These are phyloP conservation scores for Paragyromitra xinjiangensis DNA, from an alignment of 495 filamentous ascomycete species.

Conservation along the genomic window DNA sequence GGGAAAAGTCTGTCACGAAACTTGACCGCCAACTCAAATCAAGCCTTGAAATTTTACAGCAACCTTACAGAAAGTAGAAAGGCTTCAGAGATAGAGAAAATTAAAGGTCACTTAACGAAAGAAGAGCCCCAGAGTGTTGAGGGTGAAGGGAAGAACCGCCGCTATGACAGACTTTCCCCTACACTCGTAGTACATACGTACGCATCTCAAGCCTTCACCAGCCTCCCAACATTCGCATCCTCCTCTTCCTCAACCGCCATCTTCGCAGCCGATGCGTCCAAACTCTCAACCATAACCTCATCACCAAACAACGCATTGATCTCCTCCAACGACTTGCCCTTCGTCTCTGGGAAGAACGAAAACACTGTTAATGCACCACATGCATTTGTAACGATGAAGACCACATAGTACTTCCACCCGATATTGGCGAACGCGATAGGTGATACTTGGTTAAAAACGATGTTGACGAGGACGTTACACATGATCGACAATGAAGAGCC, in stretches of 20 bases:
- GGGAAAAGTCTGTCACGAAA: no score
- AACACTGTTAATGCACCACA: constrained; percentile 67
- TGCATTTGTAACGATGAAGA: constrained; percentile 66
- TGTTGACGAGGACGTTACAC: constrained; percentile 59
- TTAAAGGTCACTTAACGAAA: no score
- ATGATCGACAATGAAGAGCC: constrained; percentile 61
- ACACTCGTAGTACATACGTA: no score
- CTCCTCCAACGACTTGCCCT: constrained; percentile 66
- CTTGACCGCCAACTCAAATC: no score
- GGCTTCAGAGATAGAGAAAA: no score
- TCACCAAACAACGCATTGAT: constrained; percentile 69
- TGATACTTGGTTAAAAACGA: constrained; percentile 62
- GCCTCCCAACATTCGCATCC: not conserved
- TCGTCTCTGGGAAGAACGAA: constrained; percentile 62
- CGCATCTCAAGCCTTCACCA: constrained; percentile 1
- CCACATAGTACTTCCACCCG: constrained; percentile 65
- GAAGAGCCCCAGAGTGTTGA: no score
- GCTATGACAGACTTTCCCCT: no score
- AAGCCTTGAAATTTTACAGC: no score
- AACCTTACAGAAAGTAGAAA: no score
- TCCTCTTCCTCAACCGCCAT: constrained; percentile 21
- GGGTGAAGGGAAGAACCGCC: no score
- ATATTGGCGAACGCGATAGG: constrained; percentile 65
- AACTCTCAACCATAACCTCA: constrained; percentile 25
- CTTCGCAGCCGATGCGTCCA: constrained; percentile 19